These are phyloP conservation scores for Salix udensis DNA, from an alignment of 345 rosid species.

Conservation along the genomic window DNA sequence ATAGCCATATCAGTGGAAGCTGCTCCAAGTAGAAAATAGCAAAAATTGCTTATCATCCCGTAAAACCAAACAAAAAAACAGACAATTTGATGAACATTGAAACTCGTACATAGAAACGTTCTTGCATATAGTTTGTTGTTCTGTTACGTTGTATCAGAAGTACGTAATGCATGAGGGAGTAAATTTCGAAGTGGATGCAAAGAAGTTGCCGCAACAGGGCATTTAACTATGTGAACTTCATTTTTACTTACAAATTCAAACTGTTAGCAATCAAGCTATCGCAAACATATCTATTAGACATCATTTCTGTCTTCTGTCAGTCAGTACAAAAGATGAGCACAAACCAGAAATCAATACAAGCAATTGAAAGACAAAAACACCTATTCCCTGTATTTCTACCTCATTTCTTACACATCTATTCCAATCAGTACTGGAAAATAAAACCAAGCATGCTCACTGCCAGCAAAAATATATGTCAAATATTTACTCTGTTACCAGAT, in stretches of 20 bases:
- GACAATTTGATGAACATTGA: no score
- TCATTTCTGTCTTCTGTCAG: conserved; percentile 31
- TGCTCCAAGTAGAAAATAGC: background rate
- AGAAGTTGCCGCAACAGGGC: conserved; percentile 6
- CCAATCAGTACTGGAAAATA: conserved; percentile 30
- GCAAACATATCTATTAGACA: conserved; percentile 36
- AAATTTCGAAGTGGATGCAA: background rate
- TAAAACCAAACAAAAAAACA: background rate
- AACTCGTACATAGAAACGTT: background rate
- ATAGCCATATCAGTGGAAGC: no score
- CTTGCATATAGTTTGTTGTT: background rate
- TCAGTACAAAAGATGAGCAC: conserved; percentile 38
- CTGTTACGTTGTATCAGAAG: background rate
- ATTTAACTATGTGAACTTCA: conserved; percentile 27
- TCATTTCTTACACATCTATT: conserved; percentile 37
- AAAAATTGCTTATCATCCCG: background rate
- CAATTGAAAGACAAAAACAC: conserved; percentile 27
- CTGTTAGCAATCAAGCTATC: conserved; percentile 56
- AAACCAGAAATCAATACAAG: conserved; percentile 32
- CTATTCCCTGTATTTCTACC: conserved; percentile 39
- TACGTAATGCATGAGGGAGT: background rate
- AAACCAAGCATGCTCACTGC: conserved; percentile 50
- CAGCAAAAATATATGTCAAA: conserved; percentile 33
- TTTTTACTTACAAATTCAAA: conserved; percentile 48
- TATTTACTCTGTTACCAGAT: conserved; percentile 46